Conservation (phyloP, 352 stramenopile genomes). For the Globisporangium uncinulatum region DNA sequence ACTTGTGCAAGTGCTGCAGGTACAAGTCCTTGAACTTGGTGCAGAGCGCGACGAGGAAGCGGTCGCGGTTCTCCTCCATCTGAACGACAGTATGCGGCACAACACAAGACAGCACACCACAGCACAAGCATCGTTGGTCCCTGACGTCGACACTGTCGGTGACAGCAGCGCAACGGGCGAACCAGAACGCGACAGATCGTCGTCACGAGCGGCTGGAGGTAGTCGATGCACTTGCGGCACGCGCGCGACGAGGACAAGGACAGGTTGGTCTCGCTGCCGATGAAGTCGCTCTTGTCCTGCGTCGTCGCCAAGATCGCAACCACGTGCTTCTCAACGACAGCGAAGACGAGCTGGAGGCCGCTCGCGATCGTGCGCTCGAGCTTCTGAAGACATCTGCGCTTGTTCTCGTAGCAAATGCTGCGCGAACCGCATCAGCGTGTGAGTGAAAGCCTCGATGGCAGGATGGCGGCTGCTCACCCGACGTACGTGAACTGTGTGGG, state of each 20-base stretch:
- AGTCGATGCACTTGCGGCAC: constrained; percentile 66
- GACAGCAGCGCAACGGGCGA: constrained; percentile 6
- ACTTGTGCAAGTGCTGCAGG: constrained; percentile 68
- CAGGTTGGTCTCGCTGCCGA: constrained; percentile 66
- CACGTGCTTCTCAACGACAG: constrained; percentile 61
- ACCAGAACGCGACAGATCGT: constrained; percentile 51
- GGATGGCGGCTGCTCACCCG: too few species aligned
- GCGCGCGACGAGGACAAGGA: constrained; percentile 66
- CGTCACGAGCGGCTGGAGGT: constrained; percentile 54
- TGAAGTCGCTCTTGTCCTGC: constrained; percentile 75
- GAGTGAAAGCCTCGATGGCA: neutral
- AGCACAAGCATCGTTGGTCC: neutral
- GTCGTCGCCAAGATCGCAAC: constrained; percentile 36
- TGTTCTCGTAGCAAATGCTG: constrained; percentile 77
- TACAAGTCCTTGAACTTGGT: constrained; percentile 68
- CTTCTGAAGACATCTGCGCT: constrained; percentile 59
- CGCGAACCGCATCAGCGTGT: too few species aligned
- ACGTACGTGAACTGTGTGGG: constrained; percentile 75
- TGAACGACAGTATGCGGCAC: constrained; percentile 14
- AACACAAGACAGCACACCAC: neutral
- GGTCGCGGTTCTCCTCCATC: constrained; percentile 57
- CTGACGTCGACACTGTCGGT: neutral
- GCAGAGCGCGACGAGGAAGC: constrained; percentile 50
- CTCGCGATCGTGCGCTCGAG: constrained; percentile 46
- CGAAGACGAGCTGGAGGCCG: constrained; percentile 46